Percentiles rank a stretch among this genome's conserved stretches.
These are phyloP conservation scores for Fusarium globosum DNA, from an alignment of 2,329 filamentous ascomycete genomes.

Conservation along the genomic window DNA sequence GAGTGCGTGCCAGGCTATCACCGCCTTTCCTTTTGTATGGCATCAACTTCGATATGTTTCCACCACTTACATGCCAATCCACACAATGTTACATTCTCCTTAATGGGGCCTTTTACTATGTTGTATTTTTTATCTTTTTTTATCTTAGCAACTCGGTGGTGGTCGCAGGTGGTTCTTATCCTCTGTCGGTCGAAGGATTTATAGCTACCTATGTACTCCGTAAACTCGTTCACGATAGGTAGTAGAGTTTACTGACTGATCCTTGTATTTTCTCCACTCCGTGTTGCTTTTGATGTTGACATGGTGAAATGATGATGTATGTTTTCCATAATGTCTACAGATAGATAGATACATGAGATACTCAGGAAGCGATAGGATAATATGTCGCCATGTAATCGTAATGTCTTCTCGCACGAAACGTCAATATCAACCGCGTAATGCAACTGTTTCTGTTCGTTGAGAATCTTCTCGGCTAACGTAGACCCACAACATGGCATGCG, in stretches of 20 bases:
- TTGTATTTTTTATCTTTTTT: neutral
- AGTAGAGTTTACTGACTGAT: neutral
- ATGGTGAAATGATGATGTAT: neutral
- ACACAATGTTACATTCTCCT: neutral
- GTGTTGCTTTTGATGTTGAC: neutral
- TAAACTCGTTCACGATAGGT: neutral
- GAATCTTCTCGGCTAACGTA: neutral
- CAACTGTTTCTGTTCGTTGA: neutral
- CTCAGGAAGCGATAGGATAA: neutral
- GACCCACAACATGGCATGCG: neutral
- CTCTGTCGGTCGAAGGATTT: neutral
- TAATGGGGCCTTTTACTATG: neutral
- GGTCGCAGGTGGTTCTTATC: neutral
- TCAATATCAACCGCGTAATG: neutral
- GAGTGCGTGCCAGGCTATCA: slow-evolving; percentile 18
- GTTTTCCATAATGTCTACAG: neutral
- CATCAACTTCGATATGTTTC: slow-evolving; percentile 2
- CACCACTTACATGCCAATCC: neutral
- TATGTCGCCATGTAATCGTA: slow-evolving; percentile 4
- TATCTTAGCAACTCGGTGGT: neutral
- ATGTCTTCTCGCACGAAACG: neutral
- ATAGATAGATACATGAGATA: neutral
- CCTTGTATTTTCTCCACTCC: neutral
- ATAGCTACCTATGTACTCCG: neutral
- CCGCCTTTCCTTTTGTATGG: slow-evolving; percentile 9